These are phyloP conservation scores for Spergularia bocconei DNA, from an alignment of 148 eudicot species.

Conservation along the genomic window DNA sequence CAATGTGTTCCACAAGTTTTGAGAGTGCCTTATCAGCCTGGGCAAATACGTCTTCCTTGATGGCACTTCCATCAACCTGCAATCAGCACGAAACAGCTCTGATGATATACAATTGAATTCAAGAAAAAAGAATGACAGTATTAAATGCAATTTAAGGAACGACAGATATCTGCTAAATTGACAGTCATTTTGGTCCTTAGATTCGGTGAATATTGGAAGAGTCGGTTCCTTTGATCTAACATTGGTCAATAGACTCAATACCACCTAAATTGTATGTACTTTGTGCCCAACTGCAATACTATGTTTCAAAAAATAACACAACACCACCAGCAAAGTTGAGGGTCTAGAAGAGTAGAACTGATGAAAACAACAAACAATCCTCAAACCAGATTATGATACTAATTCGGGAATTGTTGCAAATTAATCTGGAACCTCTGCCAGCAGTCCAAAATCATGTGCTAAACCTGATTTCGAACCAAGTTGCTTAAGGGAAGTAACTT, in stretches of 20 bases:
- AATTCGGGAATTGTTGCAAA: no score
- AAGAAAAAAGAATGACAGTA: background rate
- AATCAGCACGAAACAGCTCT: conserved; percentile 19
- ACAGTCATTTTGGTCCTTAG: background rate
- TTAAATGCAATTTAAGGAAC: background rate
- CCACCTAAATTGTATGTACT: background rate
- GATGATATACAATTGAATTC: background rate
- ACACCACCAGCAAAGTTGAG: no score
- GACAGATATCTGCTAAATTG: background rate
- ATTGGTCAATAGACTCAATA: background rate
- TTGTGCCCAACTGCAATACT: no score
- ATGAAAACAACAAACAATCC: no score
- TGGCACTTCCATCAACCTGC: conserved; percentile 74
- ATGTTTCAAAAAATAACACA: no score
- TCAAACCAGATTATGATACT: no score
- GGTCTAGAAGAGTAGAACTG: no score
- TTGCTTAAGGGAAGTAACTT: no score
- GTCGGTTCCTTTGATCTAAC: background rate
- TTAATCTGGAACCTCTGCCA: no score
- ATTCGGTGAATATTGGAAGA: background rate
- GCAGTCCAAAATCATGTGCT: no score
- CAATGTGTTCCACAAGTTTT: conserved; percentile 45
- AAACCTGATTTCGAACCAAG: no score
- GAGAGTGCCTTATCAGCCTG: conserved; percentile 60
- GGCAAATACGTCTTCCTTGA: conserved; percentile 67